These are phyloP conservation scores for Colletotrichum acutatum DNA, from an alignment of 2,329 filamentous ascomycete genomes.

Conservation along the genomic window DNA sequence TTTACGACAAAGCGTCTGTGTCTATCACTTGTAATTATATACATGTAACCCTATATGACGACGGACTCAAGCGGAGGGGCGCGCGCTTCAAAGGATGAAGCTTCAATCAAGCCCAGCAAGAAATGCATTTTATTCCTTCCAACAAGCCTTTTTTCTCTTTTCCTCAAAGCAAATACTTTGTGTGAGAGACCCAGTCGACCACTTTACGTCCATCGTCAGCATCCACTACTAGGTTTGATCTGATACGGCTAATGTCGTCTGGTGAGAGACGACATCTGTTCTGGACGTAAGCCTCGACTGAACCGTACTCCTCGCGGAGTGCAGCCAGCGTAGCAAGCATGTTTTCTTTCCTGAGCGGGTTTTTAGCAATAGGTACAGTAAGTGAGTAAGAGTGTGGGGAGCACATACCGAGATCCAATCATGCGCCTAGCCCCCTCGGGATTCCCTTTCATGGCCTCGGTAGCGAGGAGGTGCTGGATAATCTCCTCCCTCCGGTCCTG, in stretches of 20 bases:
- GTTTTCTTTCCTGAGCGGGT: slow-evolving; percentile 52
- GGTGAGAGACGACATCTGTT: slow-evolving; percentile 67
- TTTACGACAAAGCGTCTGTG: slow-evolving; percentile 13
- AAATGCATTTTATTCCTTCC: neutral
- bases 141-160: neutral
- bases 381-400: neutral
- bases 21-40: slow-evolving; percentile 15
- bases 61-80: slow-evolving; percentile 17
- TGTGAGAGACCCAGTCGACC: slow-evolving; percentile 30
- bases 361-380: neutral
- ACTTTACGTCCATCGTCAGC: slow-evolving; percentile 7
- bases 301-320: slow-evolving; percentile 70
- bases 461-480: slow-evolving; percentile 59
- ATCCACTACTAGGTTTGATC: slow-evolving; percentile 58
- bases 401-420: slow-evolving; percentile 54
- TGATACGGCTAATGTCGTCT: slow-evolving; percentile 64
- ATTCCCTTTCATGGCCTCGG: slow-evolving; percentile 61
- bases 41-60: slow-evolving; percentile 28
- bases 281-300: slow-evolving; percentile 71
- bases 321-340: slow-evolving; percentile 63
- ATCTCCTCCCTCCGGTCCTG: slow-evolving; percentile 62
- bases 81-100: neutral
- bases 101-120: neutral
- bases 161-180: slow-evolving; percentile 7
- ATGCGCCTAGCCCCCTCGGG: slow-evolving; percentile 55